Base-by-base conservation (phyloP, 805 yeast species). In the Starmerella bacillaris region DNA sequence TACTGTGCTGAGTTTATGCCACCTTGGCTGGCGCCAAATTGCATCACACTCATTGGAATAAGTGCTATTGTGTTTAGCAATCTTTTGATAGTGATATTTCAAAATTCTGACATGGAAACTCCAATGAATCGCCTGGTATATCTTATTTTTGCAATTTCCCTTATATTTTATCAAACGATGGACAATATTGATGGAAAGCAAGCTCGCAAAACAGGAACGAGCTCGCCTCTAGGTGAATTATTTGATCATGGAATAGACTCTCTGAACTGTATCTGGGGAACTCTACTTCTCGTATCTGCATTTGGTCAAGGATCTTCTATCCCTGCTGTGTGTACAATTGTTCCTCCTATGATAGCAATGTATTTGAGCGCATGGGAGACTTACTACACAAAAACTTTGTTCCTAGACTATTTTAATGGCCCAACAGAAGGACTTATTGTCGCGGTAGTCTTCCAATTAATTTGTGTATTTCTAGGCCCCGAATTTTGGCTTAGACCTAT, bases 181-280 rank as follows among this genome's bases (percentile, higher is more conserved):
- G 96, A 84, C 55, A 94, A 94, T 0, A 78, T 94, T 56, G 96
- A 84, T 56, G 96, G 96, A 4, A 68, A 78, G 43, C 96, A 84
- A 55, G 95, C 95, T 12, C 72, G 96, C 51, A 70, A 86, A 50
- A 84, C 94, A 1, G 92, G 92, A n/a, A 92, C 82, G 56, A 70
- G 80, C 42, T 89, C 94, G 3, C 95, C 96, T 1, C 60, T 84
- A 48, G 96, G 96, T 22, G 96, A 84, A 54, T 63, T 84, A 38
- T 86, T 86, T 51, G 96, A 84, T 51, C 96, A 84, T 51, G 83
- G 94, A 38, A 67, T 72, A 21, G 78, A 72, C 49, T 67, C 77
- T 3, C 55, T 72, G 36, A 80, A 80, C 52, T 82, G 95, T 12
- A 72, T 92, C 3, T 63, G 84, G 38, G 83, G 84, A 5, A 65